A percentile compares a stretch with the other conserved stretches of the same genome.
phyloP scores from a whole-genome alignment of 2,329 filamentous ascomycete genomes.

The Aspergillus caelatus region DNA sequence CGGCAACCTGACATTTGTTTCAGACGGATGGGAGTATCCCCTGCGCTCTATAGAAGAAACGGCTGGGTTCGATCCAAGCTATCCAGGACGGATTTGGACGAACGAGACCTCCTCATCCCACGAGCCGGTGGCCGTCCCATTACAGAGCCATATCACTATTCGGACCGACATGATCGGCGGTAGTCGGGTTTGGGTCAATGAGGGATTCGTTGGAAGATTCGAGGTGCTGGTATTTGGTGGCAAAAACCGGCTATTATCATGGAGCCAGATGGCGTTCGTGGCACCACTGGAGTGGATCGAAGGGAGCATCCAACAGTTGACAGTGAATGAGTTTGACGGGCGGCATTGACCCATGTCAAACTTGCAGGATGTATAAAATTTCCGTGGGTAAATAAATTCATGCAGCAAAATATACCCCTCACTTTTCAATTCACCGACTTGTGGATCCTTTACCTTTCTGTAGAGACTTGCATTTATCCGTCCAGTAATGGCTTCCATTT shows the following conservation, averaged over 20 bases:
- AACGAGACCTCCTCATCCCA: constrained; percentile 54
- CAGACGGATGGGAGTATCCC: constrained; percentile 53
- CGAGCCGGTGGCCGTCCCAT: constrained; percentile 38
- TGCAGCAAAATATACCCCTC: not conserved
- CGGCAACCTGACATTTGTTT: constrained; percentile 46
- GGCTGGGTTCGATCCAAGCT: constrained; percentile 51
- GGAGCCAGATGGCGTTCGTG: constrained; percentile 62
- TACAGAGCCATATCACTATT: constrained; percentile 43
- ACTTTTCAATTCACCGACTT: not conserved
- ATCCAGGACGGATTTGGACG: constrained; percentile 57
- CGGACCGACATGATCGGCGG: constrained; percentile 51
- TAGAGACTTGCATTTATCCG: constrained; percentile 2
- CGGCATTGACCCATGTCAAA: not conserved
- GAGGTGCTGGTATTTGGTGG: constrained; percentile 60
- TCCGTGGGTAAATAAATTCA: not conserved
- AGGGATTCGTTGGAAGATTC: constrained; percentile 52
- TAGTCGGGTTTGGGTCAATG: constrained; percentile 54
- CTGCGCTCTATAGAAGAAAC: constrained; percentile 48
- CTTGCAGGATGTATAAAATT: not conserved
- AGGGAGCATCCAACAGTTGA: constrained; percentile 15
- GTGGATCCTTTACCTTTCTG: not conserved
- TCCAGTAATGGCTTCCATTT: not conserved
- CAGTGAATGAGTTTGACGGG: constrained; percentile 5
- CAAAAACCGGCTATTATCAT: constrained; percentile 54
- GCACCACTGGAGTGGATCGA: constrained; percentile 47